These are phyloP conservation scores for Lablab purpureus DNA, from an alignment of 306 rosid species.

Conservation along the genomic window DNA sequence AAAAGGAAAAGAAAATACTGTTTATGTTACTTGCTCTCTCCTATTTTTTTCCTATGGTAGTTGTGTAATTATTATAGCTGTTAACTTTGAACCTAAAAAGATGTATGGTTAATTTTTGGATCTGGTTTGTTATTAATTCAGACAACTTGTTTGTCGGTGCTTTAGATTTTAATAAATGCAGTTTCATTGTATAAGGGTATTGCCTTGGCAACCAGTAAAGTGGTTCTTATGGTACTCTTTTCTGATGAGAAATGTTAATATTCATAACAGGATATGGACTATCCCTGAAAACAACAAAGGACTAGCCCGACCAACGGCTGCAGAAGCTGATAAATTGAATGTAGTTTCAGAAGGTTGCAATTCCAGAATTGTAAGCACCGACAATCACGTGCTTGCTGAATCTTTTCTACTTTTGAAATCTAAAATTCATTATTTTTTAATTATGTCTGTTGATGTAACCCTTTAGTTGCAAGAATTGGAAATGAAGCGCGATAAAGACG, in stretches of 20 bases:
- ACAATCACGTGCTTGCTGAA: neutral
- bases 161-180: conserved; percentile 4
- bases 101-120: neutral
- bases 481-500: conserved; percentile 67
- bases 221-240: conserved; percentile 29
- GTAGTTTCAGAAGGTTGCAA: conserved; percentile 83
- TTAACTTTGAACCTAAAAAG: neutral
- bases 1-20: neutral
- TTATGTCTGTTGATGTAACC: conserved; percentile 44
- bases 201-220: neutral
- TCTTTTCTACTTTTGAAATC: conserved; percentile 21
- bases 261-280: conserved; percentile 78
- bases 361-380: conserved; percentile 70
- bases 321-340: conserved; percentile 68
- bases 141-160: conserved; percentile 37
- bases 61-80: neutral
- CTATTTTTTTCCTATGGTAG: neutral
- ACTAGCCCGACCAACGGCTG: conserved; percentile 61
- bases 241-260: conserved; percentile 38
- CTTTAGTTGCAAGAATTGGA: conserved; percentile 79
- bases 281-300: conserved; percentile 75
- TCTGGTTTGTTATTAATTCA: conserved; percentile 35
- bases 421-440: conserved; percentile 12
- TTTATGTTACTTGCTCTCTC: neutral
- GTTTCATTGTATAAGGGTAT: neutral